Conservation (phyloP, 352 stramenopile species). For the Phytophthora colocasiae region DNA sequence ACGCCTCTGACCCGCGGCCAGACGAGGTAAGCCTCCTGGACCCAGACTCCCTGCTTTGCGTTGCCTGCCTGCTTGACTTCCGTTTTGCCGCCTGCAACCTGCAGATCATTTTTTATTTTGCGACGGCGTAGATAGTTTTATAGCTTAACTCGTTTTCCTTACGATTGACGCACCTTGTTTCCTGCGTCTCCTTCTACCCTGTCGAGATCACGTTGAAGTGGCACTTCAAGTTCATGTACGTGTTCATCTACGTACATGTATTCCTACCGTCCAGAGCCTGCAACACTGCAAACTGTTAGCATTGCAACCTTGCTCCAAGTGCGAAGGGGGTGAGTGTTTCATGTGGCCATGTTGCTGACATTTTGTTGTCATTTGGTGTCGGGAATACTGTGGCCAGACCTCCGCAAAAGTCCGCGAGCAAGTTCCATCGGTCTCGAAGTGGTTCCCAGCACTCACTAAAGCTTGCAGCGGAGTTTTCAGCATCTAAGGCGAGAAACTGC, state of each 20-base stretch:
- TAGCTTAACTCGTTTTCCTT: slow-evolving; percentile 34
- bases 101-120: slow-evolving; percentile 38
- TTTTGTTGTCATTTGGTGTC: not conserved
- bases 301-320: slow-evolving; percentile 31
- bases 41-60: slow-evolving; percentile 35
- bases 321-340: slow-evolving; percentile 8
- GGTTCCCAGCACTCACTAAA: slow-evolving; percentile 25
- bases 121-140: slow-evolving; percentile 40
- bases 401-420: slow-evolving; percentile 30
- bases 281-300: slow-evolving; percentile 30
- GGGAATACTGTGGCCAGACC: slow-evolving; percentile 33
- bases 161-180: slow-evolving; percentile 24
- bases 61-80: slow-evolving; percentile 31
- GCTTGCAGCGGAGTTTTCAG: slow-evolving; percentile 11
- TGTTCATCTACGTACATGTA: not conserved
- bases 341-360: not conserved
- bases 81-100: slow-evolving; percentile 17
- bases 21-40: slow-evolving; percentile 31
- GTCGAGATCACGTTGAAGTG: not conserved
- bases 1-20: slow-evolving; percentile 36
- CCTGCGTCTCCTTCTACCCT: slow-evolving; percentile 2
- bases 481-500: slow-evolving; percentile 18
- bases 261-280: slow-evolving; percentile 8
- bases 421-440: slow-evolving; percentile 16
- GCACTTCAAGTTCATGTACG: slow-evolving; percentile 7